phyloP scores from a whole-genome alignment of 1,139 yeast genomes.

The Pichia sp. region DNA sequence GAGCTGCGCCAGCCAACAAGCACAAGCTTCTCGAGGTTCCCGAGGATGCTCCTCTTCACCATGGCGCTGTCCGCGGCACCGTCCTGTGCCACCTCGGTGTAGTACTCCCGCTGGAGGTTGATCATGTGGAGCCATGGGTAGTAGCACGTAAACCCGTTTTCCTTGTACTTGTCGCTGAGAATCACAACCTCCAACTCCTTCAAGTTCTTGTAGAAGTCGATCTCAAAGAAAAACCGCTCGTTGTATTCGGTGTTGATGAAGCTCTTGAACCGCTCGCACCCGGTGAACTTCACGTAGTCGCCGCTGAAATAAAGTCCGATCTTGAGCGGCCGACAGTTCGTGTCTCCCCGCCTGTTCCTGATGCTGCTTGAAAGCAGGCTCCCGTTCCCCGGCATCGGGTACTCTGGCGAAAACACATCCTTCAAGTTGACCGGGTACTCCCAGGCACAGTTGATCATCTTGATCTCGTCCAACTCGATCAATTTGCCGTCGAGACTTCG shows the following conservation, averaged over 20 bases:
- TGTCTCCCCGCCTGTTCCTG: not conserved
- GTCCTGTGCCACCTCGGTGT: constrained; percentile 13
- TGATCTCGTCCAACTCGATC: constrained; percentile 21
- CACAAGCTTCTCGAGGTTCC: constrained; percentile 23
- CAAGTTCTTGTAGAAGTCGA: constrained; percentile 25
- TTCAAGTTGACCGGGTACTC: constrained; percentile 30
- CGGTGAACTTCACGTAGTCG: constrained; percentile 27
- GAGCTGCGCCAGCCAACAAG: constrained; percentile 32
- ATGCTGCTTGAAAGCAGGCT: constrained; percentile 1
- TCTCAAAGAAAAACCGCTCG: constrained; percentile 28
- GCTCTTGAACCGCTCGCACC: constrained; percentile 29
- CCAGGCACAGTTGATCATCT: constrained; percentile 33
- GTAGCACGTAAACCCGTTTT: constrained; percentile 22
- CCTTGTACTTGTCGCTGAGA: constrained; percentile 20
- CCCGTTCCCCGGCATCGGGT: constrained; percentile 4
- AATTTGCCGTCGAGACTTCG: constrained; percentile 29
- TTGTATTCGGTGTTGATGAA: constrained; percentile 28
- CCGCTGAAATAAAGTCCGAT: constrained; percentile 24
- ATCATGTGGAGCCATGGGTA: constrained; percentile 30
- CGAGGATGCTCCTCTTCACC: constrained; percentile 23
- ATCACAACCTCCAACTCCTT: constrained; percentile 23
- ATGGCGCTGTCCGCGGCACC: not conserved
- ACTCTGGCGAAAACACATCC: constrained; percentile 27
- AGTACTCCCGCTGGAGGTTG: constrained; percentile 25
- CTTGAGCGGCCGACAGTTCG: constrained; percentile 22